Conservation (phyloP, 768 basidiomycete genomes). For the Collybia sp. region DNA sequence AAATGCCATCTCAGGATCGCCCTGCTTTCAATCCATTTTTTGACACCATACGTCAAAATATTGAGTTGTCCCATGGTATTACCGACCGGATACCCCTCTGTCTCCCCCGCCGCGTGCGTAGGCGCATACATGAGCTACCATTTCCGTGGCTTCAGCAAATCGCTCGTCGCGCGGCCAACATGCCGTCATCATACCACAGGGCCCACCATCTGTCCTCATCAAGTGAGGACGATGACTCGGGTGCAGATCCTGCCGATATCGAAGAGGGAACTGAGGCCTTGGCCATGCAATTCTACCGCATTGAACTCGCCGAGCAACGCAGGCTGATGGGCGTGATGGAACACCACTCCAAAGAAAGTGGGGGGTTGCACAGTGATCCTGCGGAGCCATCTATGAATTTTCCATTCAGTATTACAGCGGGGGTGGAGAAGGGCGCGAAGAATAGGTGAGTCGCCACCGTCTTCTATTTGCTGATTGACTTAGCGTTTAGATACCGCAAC, state of each 20-base stretch:
- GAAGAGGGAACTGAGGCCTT: slow-evolving; percentile 76
- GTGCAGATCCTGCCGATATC: slow-evolving; percentile 28
- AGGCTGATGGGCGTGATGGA: slow-evolving; percentile 89
- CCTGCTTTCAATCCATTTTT: slow-evolving; percentile 85
- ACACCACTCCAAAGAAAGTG: slow-evolving; percentile 71
- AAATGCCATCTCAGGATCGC: slow-evolving; percentile 12
- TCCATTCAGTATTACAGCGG: slow-evolving; percentile 93
- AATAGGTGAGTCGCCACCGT: slow-evolving; percentile 56
- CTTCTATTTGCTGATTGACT: background rate
- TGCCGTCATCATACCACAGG: slow-evolving; percentile 9
- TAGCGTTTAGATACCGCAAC: slow-evolving; percentile 70
- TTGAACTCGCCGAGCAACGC: slow-evolving; percentile 88
- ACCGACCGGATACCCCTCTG: slow-evolving; percentile 81
- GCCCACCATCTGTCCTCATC: slow-evolving; percentile 2
- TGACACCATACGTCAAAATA: slow-evolving; percentile 86
- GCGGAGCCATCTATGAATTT: slow-evolving; percentile 30
- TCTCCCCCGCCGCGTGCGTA: slow-evolving; percentile 41
- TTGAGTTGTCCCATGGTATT: slow-evolving; percentile 70
- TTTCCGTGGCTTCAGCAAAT: slow-evolving; percentile 77
- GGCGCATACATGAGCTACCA: slow-evolving; percentile 70
- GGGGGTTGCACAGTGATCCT: slow-evolving; percentile 12
- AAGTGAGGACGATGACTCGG: slow-evolving; percentile 20
- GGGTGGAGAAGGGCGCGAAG: slow-evolving; percentile 90
- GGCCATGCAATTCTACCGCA: slow-evolving; percentile 90
- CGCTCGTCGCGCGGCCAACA: slow-evolving; percentile 43